A percentile compares a stretch with the other conserved stretches of the same genome.
Conservation (phyloP, 257 asterid genomes). For the Capsicum baccatum region DNA sequence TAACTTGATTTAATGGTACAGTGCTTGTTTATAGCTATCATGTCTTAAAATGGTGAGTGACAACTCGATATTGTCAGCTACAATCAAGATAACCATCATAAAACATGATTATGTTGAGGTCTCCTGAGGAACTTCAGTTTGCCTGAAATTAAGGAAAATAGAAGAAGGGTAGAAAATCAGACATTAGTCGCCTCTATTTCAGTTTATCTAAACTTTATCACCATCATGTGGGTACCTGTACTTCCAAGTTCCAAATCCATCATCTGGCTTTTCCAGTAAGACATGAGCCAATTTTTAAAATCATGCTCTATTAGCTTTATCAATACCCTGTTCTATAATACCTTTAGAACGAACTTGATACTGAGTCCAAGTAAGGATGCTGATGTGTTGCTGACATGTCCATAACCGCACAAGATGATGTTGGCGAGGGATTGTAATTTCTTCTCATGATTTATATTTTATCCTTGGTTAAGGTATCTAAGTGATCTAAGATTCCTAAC, state of each 20-base stretch:
- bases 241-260: not conserved
- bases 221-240: constrained; percentile 11
- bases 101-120: constrained; percentile 21
- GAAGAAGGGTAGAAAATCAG: not conserved
- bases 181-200: not conserved
- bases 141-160: not conserved
- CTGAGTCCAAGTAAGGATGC: not conserved
- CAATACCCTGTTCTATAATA: not conserved
- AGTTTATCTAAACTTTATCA: not conserved
- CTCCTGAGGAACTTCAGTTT: not conserved
- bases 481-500: not conserved
- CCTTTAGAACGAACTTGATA: constrained; percentile 11
- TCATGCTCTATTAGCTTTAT: not conserved
- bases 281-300: not conserved
- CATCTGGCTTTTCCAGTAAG: not conserved
- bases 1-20: not conserved
- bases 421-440: not conserved
- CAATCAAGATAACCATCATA: constrained; percentile 2
- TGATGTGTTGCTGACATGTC: not conserved
- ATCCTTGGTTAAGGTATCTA: constrained; percentile 22
- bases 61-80: not conserved
- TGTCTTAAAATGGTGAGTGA: not conserved
- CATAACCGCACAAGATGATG: not conserved
- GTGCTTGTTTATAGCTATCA: not conserved
- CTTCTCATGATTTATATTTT: not conserved